These are phyloP conservation scores for Phytophthora vignae DNA, from an alignment of 352 stramenopile genomes.

Conservation along the genomic window DNA sequence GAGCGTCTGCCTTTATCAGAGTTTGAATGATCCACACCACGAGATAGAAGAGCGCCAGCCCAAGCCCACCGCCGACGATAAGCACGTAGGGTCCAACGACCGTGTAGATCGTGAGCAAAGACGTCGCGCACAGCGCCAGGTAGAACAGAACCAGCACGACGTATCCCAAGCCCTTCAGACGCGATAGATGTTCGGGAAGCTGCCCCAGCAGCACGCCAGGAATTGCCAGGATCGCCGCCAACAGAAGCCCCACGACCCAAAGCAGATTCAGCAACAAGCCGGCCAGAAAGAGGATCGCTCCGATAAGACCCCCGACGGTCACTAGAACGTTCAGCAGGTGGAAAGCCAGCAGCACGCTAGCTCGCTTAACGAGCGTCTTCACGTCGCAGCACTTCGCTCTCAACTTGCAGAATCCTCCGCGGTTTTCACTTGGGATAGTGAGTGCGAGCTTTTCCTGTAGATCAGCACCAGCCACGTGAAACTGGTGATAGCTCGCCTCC, in stretches of 20 bases:
- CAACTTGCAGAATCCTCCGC: background rate
- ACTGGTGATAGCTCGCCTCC: background rate
- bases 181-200: background rate
- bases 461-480: conserved; percentile 2
- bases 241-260: background rate
- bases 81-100: background rate
- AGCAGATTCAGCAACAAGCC: background rate
- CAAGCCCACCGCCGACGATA: background rate
- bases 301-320: conserved; percentile 6
- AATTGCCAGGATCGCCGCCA: background rate
- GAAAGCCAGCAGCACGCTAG: conserved; percentile 12
- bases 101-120: background rate
- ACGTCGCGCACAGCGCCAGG: background rate
- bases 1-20: background rate
- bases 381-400: background rate
- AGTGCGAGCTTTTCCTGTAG: background rate
- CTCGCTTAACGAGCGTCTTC: background rate
- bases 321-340: conserved; percentile 17
- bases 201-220: background rate
- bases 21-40: background rate
- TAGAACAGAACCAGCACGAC: background rate
- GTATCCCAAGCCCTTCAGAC: background rate
- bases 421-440: background rate
- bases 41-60: background rate
- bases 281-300: background rate